These are phyloP conservation scores for Cystofilobasidium capitatum DNA, from an alignment of 768 basidiomycete genomes.

Conservation along the genomic window DNA sequence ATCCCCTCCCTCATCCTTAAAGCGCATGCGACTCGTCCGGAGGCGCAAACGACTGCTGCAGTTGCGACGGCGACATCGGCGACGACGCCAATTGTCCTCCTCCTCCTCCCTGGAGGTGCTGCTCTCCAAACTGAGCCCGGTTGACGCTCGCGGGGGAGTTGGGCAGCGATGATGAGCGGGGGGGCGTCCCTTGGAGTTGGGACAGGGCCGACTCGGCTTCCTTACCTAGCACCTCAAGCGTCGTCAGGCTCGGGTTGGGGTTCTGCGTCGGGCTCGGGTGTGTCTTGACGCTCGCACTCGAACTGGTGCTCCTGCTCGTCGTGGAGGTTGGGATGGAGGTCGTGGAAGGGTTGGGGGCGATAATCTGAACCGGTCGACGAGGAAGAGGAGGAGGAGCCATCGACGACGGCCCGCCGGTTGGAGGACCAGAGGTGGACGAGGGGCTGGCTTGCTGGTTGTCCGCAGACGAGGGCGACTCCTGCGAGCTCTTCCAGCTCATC, in stretches of 20 bases:
- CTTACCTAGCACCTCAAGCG: background rate
- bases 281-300: too few species aligned
- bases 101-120: background rate
- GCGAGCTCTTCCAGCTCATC: conserved; percentile 3
- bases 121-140: background rate
- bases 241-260: background rate
- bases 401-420: background rate
- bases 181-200: background rate
- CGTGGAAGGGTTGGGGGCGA: too few species aligned
- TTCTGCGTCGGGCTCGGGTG: background rate
- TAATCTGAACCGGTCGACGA: too few species aligned
- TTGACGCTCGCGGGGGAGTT: background rate
- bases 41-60: background rate
- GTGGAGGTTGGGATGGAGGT: too few species aligned
- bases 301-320: too few species aligned
- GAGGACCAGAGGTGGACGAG: background rate
- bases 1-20: too few species aligned
- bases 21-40: background rate
- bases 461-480: background rate
- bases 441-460: background rate
- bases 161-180: background rate
- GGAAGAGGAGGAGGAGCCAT: too few species aligned
- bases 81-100: background rate
- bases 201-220: background rate
- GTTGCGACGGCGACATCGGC: background rate